phyloP scores from a whole-genome alignment of 164 flowering plant species.

The Vitis cinerea region DNA sequence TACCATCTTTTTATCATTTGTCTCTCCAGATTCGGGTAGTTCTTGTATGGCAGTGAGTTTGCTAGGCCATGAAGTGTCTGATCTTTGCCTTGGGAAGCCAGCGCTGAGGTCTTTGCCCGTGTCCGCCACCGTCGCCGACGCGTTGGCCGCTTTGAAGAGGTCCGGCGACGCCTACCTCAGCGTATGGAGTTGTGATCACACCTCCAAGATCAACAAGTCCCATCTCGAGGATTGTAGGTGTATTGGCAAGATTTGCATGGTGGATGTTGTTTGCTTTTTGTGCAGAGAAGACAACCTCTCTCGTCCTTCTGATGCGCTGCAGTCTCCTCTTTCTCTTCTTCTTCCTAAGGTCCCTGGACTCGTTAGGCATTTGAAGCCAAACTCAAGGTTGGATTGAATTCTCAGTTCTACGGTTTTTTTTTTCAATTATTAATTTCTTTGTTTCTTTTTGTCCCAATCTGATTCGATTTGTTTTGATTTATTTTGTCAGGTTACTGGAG shows the following conservation, averaged over 20 bases:
- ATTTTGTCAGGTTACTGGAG: conserved; percentile 55
- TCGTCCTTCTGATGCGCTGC: conserved; percentile 33
- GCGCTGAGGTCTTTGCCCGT: conserved; percentile 39
- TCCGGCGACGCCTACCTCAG: conserved; percentile 37
- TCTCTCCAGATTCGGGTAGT: conserved; percentile 2
- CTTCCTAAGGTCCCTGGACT: conserved; percentile 21
- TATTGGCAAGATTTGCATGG: conserved; percentile 49
- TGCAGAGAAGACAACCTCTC: conserved; percentile 37
- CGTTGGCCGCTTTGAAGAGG: conserved; percentile 36
- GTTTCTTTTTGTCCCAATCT: neutral
- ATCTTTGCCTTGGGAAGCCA: conserved; percentile 59
- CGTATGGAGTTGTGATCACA: conserved; percentile 41
- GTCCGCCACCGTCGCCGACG: conserved; percentile 47
- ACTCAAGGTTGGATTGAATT: conserved; percentile 34
- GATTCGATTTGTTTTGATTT: neutral
- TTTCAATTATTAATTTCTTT: neutral
- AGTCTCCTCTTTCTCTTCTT: conserved; percentile 37
- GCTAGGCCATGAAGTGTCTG: conserved; percentile 40
- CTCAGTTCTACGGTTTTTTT: too few species aligned
- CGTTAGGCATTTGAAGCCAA: conserved; percentile 45
- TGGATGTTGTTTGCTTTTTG: conserved; percentile 45
- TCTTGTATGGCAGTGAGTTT: conserved; percentile 51
- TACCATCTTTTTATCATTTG: too few species aligned
- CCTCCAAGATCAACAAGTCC: neutral
- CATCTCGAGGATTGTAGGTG: conserved; percentile 26